A percentile compares a stretch with the other conserved stretches of the same genome.
These are phyloP conservation scores for Mesotaenium endlicherianum DNA, from an alignment of 139 green algal genomes.

Conservation along the genomic window DNA sequence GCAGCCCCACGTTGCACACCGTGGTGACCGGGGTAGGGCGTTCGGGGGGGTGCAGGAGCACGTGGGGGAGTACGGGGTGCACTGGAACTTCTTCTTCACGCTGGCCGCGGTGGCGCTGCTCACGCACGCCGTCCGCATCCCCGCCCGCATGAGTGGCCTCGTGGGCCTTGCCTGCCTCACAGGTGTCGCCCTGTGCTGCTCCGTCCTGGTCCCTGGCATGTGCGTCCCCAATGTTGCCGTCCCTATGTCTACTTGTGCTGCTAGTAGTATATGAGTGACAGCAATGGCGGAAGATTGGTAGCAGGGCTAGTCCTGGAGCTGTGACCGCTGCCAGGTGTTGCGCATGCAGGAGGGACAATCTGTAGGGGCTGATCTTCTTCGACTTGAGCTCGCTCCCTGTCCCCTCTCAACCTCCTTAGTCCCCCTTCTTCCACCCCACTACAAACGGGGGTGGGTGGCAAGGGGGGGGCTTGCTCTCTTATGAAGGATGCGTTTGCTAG, in stretches of 20 bases:
- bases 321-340: too few relatives aligned
- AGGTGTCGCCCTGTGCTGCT: not conserved
- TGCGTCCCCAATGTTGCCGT: not conserved
- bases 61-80: constrained; percentile 77
- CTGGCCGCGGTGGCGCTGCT: constrained; percentile 59
- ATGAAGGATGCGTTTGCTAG: too few relatives aligned
- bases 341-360: not conserved
- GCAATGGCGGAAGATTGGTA: too few relatives aligned
- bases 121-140: not conserved
- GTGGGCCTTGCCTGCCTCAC: not conserved
- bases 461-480: too few relatives aligned
- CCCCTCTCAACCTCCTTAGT: not conserved
- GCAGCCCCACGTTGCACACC: not conserved
- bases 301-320: too few relatives aligned
- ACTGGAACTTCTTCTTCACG: constrained; percentile 98
- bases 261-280: too few relatives aligned
- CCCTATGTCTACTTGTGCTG: not conserved
- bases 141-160: not conserved
- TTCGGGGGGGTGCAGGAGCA: constrained; percentile 59
- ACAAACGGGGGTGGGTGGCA: too few relatives aligned
- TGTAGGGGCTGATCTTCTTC: not conserved
- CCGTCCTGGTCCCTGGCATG: not conserved
- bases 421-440: too few relatives aligned
- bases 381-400: not conserved
- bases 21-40: too few relatives aligned